These are phyloP conservation scores for Buxus sempervirens DNA, from an alignment of 164 flowering plant genomes.

Conservation along the genomic window DNA sequence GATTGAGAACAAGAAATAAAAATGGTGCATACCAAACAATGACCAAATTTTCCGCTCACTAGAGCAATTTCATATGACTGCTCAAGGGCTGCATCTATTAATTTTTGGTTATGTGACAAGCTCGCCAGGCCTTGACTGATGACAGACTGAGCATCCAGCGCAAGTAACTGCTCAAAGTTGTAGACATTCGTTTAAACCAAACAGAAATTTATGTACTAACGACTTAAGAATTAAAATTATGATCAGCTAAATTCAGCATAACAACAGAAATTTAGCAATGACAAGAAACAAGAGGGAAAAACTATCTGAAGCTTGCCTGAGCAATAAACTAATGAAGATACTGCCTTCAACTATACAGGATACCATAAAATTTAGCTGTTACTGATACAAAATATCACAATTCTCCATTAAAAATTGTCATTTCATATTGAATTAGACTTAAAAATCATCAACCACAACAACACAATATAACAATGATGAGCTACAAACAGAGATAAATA, in stretches of 20 bases:
- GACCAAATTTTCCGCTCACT: conserved; percentile 64
- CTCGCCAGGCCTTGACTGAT: conserved; percentile 58
- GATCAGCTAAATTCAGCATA: no score
- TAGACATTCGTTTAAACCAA: no score
- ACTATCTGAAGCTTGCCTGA: conserved; percentile 2
- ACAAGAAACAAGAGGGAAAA: no score
- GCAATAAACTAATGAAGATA: conserved; percentile 6
- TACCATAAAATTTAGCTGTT: neutral
- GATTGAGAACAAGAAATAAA: conserved; percentile 1
- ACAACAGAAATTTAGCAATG: no score
- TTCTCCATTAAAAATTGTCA: neutral
- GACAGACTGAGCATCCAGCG: conserved; percentile 50
- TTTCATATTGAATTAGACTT: neutral
- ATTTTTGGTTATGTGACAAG: conserved; percentile 59
- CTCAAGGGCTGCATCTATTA: conserved; percentile 57
- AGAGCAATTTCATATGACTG: conserved; percentile 70
- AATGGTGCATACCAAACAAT: conserved; percentile 56
- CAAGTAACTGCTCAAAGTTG: conserved; percentile 46
- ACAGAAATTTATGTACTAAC: no score
- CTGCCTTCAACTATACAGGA: neutral
- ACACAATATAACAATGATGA: neutral
- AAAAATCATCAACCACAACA: neutral
- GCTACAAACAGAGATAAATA: no score
- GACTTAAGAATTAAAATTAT: no score
- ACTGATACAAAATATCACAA: neutral